These are phyloP conservation scores for Mycena albidolilacea DNA, from an alignment of 768 basidiomycete genomes.

Conservation along the genomic window DNA sequence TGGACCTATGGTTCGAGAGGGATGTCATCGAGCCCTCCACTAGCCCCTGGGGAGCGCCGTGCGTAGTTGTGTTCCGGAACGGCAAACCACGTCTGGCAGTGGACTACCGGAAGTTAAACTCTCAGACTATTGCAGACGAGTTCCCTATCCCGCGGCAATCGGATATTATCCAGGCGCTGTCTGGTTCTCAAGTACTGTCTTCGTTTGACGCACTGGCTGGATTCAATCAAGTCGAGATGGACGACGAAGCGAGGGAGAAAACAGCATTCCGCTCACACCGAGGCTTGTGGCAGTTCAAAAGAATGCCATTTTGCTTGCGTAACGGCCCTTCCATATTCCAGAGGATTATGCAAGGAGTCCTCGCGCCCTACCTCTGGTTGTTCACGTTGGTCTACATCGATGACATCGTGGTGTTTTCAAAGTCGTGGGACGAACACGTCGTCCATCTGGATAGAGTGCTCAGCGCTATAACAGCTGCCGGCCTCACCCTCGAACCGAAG, in stretches of 20 bases:
- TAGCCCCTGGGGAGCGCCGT: too few relatives aligned
- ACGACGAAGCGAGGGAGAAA: slow-evolving; percentile 36
- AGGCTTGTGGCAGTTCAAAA: slow-evolving; percentile 49
- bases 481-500: too few relatives aligned
- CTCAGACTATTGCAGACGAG: background rate
- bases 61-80: slow-evolving; percentile 35
- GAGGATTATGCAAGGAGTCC: slow-evolving; percentile 14
- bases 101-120: slow-evolving; percentile 45
- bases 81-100: slow-evolving; percentile 54
- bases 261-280: slow-evolving; percentile 50
- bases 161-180: background rate
- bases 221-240: slow-evolving; percentile 1
- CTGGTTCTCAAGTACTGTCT: background rate
- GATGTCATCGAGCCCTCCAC: too few relatives aligned
- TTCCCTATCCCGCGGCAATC: background rate
- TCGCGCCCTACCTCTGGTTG: background rate
- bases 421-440: slow-evolving; percentile 24
- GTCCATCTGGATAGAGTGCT: too few relatives aligned
- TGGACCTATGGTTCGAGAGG: too few relatives aligned
- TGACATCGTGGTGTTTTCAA: slow-evolving; percentile 45
- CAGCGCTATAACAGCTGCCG: too few relatives aligned
- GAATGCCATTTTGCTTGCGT: slow-evolving; percentile 16
- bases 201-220: background rate
- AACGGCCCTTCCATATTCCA: slow-evolving; percentile 30
- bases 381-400: slow-evolving; percentile 44